These are phyloP conservation scores for Botrytis aclada DNA, from an alignment of 2,329 filamentous ascomycete genomes.

Conservation along the genomic window DNA sequence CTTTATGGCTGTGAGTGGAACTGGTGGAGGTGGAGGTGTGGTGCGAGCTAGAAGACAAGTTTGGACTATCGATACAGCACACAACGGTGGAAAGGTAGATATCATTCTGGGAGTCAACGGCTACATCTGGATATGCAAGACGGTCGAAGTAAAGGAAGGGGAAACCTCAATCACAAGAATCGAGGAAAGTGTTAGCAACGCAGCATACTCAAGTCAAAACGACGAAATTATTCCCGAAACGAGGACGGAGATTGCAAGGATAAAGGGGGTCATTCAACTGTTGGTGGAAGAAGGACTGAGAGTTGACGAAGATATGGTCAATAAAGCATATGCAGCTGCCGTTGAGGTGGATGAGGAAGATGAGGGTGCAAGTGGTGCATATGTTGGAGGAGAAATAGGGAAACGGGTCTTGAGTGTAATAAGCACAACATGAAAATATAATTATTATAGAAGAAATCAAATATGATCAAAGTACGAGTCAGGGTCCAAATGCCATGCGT, in stretches of 20 bases:
- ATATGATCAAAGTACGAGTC: neutral
- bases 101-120: slow-evolving; percentile 93
- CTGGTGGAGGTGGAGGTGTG: slow-evolving; percentile 76
- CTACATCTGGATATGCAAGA: slow-evolving; percentile 92
- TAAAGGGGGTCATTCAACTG: slow-evolving; percentile 77
- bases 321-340: slow-evolving; percentile 75
- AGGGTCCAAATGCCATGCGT: neutral
- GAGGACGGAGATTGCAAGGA: slow-evolving; percentile 81
- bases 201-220: slow-evolving; percentile 94
- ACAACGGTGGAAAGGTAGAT: slow-evolving; percentile 66
- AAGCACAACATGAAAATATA: slow-evolving; percentile 26
- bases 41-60: slow-evolving; percentile 81
- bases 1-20: slow-evolving; percentile 78
- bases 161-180: slow-evolving; percentile 68
- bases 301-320: slow-evolving; percentile 88
- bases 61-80: slow-evolving; percentile 68
- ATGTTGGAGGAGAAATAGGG: slow-evolving; percentile 49
- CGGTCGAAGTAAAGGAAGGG: slow-evolving; percentile 59
- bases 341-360: slow-evolving; percentile 66
- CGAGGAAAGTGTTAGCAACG: slow-evolving; percentile 80
- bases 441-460: neutral
- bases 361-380: slow-evolving; percentile 54
- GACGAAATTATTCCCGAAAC: slow-evolving; percentile 75
- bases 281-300: slow-evolving; percentile 77
- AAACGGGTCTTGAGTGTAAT: slow-evolving; percentile 37